Conservation (phyloP, 2,329 filamentous ascomycete species). For the Cladosporium sp. region DNA sequence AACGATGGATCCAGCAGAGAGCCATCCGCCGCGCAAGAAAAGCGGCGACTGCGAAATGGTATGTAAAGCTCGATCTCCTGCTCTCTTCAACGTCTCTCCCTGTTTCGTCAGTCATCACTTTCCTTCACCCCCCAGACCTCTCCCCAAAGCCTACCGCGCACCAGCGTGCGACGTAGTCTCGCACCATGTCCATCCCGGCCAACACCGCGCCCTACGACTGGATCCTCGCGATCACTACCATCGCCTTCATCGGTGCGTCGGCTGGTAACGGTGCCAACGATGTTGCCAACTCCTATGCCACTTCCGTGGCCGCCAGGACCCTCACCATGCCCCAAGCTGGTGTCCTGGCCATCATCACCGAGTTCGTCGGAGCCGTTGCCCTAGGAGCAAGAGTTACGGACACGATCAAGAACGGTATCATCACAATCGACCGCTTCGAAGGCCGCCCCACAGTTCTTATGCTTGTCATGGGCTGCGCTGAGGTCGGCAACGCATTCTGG, state of each 20-base stretch:
- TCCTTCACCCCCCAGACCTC: no score
- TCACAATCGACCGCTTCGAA: conserved; percentile 45
- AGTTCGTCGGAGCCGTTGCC: conserved; percentile 49
- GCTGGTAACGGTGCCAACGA: conserved; percentile 59
- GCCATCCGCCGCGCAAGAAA: not conserved
- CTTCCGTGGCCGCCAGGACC: conserved; percentile 46
- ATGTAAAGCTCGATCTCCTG: conserved; percentile 4
- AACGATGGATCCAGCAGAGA: not conserved
- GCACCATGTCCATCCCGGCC: not conserved
- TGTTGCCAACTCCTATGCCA: conserved; percentile 52
- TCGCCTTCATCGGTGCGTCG: conserved; percentile 57
- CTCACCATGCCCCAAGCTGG: conserved; percentile 49
- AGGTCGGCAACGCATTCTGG: conserved; percentile 46
- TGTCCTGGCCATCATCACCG: conserved; percentile 44
- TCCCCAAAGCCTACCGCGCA: no score
- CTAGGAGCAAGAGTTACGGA: conserved; percentile 51
- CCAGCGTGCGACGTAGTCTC: no score
- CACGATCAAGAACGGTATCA: conserved; percentile 58
- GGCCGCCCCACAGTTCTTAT: conserved; percentile 50
- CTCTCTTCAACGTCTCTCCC: not conserved
- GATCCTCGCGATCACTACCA: conserved; percentile 58
- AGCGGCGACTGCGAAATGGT: not conserved
- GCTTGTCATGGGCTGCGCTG: conserved; percentile 35
- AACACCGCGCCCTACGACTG: conserved; percentile 9
- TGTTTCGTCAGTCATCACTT: not conserved